phyloP scores from a whole-genome alignment of 495 filamentous ascomycete species.

The Aeminium ludgeri region DNA sequence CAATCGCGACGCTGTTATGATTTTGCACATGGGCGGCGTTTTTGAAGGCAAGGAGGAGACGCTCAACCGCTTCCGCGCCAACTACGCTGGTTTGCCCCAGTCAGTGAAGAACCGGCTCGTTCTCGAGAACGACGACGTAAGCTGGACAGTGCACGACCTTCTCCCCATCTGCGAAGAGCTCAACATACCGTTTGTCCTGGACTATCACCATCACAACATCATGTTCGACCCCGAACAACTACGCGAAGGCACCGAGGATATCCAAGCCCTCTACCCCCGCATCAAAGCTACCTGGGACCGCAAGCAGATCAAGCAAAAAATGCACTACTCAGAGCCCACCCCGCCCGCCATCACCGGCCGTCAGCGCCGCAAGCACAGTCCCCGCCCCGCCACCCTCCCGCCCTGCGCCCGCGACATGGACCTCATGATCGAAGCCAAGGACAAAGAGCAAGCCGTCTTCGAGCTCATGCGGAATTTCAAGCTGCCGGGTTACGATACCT shows the following conservation, averaged over 20 bases:
- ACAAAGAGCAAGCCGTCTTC: conserved; percentile 95
- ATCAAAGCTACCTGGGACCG: conserved; percentile 75
- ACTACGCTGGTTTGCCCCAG: conserved; percentile 48
- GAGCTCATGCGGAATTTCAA: conserved; percentile 80
- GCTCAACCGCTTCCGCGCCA: conserved; percentile 62
- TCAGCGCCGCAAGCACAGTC: conserved; percentile 69
- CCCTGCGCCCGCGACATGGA: conserved; percentile 74
- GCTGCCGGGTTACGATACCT: conserved; percentile 54
- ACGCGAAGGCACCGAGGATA: conserved; percentile 75
- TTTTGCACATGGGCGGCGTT: conserved; percentile 83
- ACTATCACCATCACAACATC: conserved; percentile 95
- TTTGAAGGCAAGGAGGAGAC: conserved; percentile 80
- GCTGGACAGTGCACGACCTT: conserved; percentile 79
- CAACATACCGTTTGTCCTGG: conserved; percentile 81
- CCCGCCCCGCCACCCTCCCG: conserved; percentile 58
- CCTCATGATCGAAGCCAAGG: conserved; percentile 96
- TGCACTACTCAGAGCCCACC: conserved; percentile 83
- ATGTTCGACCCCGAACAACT: conserved; percentile 55
- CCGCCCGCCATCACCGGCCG: conserved; percentile 55
- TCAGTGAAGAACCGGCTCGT: conserved; percentile 68
- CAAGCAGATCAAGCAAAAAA: conserved; percentile 81
- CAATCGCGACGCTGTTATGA: conserved; percentile 82
- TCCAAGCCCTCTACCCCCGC: conserved; percentile 48
- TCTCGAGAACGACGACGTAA: conserved; percentile 87
- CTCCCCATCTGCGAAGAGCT: conserved; percentile 84